Base-by-base conservation (phyloP, 2,329 filamentous ascomycete genomes). In the Herpotrichia juniperi region DNA sequence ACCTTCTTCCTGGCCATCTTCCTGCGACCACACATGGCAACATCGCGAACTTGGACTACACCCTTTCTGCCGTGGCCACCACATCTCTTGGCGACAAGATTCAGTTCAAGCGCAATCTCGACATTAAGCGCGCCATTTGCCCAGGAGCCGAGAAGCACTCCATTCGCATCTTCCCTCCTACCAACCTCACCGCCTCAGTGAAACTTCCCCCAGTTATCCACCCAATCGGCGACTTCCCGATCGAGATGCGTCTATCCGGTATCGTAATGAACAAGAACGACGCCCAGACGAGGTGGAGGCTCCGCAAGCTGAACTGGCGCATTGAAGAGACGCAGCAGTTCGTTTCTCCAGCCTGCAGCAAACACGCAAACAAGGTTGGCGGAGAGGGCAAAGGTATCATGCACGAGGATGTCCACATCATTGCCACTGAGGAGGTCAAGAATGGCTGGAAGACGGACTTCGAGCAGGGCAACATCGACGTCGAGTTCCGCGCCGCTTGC, bases 131-230 rank as follows among this genome's bases (percentile, higher is more conserved):
- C 56, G 89, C 92, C 28, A 84, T 97, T 22, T 82, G 88, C 47
- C 85, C 90, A 2, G 89, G 91, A 43, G 81, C 84, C 47, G 91
- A 96, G 55, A 93, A 96, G 76, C 88, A 93, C 75, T 96, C 90
- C 14, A 87, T 96, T 57, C 91, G 93, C 67, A 90, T 97, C 68
- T 99, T 99, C 76, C 94, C 93, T 42, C 93, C 94, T 0, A 99
- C 94, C 61, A 94, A 96, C 76, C 87, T 99, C 66, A 93, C 91
- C 61, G 90, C 91, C 52, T 88, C 87, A 67, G 89, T 94, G 57
- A 87, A 91, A 65, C 87, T 96, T 58, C 88, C 88, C 42, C 86
- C 90, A 31, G 85, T 96, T 58, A 87, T 97, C 57, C 88, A 96
- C 76, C 92, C 93, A 4, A 90, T 93, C 54, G 90, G 91, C 64